phyloP scores from a whole-genome alignment of 2,329 filamentous ascomycete genomes.

The Emericellopsis atlantica region DNA sequence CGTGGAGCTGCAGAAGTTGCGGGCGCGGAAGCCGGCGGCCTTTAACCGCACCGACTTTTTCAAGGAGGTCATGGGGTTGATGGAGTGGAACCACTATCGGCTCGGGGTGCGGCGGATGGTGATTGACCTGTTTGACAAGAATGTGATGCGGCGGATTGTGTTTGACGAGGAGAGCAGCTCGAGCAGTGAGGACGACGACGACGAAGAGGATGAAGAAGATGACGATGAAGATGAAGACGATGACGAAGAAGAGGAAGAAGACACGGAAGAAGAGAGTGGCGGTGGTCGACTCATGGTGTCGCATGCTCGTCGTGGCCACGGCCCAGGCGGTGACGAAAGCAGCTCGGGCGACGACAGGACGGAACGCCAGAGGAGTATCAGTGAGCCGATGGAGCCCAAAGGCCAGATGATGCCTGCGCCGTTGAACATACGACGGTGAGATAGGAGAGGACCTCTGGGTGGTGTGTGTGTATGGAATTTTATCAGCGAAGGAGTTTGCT shows the following conservation, averaged over 20 bases:
- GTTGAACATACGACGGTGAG: slow-evolving; percentile 16
- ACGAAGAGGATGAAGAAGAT: slow-evolving; percentile 43
- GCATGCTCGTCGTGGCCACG: slow-evolving; percentile 2
- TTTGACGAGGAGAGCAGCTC: slow-evolving; percentile 54
- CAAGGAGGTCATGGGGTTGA: slow-evolving; percentile 68
- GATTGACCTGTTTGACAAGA: slow-evolving; percentile 88
- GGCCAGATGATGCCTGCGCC: slow-evolving; percentile 19
- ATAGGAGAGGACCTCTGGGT: too few relatives aligned
- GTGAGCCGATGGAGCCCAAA: slow-evolving; percentile 23
- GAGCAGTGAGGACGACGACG: slow-evolving; percentile 31
- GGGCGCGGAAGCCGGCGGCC: slow-evolving; percentile 57
- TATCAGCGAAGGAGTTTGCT: too few relatives aligned
- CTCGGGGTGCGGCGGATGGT: slow-evolving; percentile 80
- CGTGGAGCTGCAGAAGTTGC: slow-evolving; percentile 68
- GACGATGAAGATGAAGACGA: slow-evolving; percentile 19
- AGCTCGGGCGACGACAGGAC: slow-evolving; percentile 41
- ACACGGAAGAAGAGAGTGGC: slow-evolving; percentile 22
- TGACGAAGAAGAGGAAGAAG: slow-evolving; percentile 46
- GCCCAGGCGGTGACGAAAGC: slow-evolving; percentile 18
- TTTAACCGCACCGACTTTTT: slow-evolving; percentile 73
- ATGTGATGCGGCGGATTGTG: slow-evolving; percentile 72
- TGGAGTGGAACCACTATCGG: slow-evolving; percentile 84
- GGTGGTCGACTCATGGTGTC: neutral
- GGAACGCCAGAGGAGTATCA: slow-evolving; percentile 44
- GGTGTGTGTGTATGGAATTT: too few relatives aligned